Evolutionary conservation across 2,329 filamentous ascomycete species (phyloP).

Genomic region (Phaeosphaeria sp.): DNA sequence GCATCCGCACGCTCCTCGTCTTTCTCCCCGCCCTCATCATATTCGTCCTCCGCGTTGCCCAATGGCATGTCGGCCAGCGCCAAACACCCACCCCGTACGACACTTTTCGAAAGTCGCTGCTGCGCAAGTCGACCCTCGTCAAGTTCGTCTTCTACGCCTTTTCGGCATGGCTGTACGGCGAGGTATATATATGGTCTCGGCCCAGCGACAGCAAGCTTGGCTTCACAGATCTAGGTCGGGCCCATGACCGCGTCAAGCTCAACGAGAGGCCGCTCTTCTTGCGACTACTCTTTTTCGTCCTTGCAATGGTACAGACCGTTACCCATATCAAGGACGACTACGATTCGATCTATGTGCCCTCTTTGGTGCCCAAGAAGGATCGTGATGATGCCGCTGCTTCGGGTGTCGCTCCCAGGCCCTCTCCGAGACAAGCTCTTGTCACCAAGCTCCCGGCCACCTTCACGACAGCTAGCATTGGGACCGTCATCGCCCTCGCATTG

Average conservation of each 20-base stretch:
- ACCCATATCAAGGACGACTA: conserved; percentile 75
- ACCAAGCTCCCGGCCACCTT: conserved; percentile 25
- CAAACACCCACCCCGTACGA: conserved; percentile 73
- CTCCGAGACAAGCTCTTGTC: conserved; percentile 26
- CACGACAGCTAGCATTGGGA: conserved; percentile 16
- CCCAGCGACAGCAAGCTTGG: conserved; percentile 67
- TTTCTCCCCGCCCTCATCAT: conserved; percentile 78
- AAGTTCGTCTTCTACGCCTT: conserved; percentile 78
- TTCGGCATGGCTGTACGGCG: conserved; percentile 80
- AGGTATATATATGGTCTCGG: conserved; percentile 79
- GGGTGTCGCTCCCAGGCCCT: conserved; percentile 1
- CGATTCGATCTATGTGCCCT: conserved; percentile 67
- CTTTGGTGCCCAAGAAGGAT: conserved; percentile 32
- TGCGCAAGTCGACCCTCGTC: conserved; percentile 68
- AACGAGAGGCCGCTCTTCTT: conserved; percentile 90
- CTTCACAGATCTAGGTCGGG: conserved; percentile 73
- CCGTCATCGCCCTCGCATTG: conserved; percentile 58
- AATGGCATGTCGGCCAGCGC: conserved; percentile 69
- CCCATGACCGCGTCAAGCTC: conserved; percentile 72
- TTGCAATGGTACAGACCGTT: conserved; percentile 73
- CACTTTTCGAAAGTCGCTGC: conserved; percentile 65
- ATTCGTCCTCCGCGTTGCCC: conserved; percentile 84
- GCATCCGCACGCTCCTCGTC: conserved; percentile 75
- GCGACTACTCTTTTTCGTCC: conserved; percentile 70
- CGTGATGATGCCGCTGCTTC: conserved; percentile 12